Base-by-base conservation (phyloP, 345 rosid genomes). In the Bretschneidera sinensis region DNA sequence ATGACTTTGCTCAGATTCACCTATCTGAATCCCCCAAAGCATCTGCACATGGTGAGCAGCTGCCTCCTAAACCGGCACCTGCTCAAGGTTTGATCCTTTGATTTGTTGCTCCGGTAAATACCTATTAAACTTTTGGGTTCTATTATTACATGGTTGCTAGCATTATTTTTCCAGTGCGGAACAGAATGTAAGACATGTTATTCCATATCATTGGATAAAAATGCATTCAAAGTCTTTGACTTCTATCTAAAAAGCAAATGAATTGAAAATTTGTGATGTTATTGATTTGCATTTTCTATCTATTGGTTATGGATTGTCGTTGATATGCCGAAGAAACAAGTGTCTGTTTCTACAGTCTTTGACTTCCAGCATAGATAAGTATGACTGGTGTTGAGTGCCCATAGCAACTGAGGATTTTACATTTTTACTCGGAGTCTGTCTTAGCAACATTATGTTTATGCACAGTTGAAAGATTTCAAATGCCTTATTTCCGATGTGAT, bases 1-100 rank as follows among this genome's bases (percentile, higher is more conserved):
- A 87, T 60, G 95, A 94, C 59, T 87, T 72, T 66, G 97, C 96
- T 20, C 79, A 86, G 69, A 73, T 84, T 75, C 96, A 94, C 67
- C 78, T 87, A 51, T 81, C 97, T 0, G 99, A 89, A 58, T 78
- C 96, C 50, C 90, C 99, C 28, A 85, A 72, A 71, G 74, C 83
- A 17, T 52, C 80, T 33, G 59, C 51, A 43, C 67, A 71, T n/a
- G 45, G 69, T 28, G 80, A 78, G 55, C 82, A 77, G 33, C 79
- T 64, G 35, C 74, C 75, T 39, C 65, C 80, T 4, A 84, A 82
- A 77, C 83, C 80, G 10, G 79, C 73, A 35, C 82, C 84, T 2
- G 86, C 70, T 24, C 79, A 63, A 55, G 89, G 86, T 45, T 66
- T 86, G 79, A 74, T 86, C 70, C 87, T 83, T 34, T 83, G 70